Conservation (phyloP, 441 rosid genomes). For the Aleurites moluccanus region DNA sequence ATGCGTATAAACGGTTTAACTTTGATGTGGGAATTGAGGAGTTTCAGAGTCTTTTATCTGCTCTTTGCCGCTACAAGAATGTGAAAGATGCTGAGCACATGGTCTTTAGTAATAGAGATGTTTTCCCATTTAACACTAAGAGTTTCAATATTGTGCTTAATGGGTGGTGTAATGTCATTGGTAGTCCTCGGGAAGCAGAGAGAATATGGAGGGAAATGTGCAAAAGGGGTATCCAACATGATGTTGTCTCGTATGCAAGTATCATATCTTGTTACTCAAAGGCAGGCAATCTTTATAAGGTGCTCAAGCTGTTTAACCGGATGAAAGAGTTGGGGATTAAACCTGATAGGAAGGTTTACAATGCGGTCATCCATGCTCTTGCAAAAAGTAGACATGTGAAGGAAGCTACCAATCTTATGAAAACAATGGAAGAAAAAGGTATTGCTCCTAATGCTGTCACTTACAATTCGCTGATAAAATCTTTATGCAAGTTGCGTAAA, state of each 20-base stretch:
- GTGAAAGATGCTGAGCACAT: slow-evolving; percentile 94
- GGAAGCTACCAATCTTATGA: slow-evolving; percentile 63
- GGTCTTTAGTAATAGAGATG: slow-evolving; percentile 67
- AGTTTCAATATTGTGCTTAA: slow-evolving; percentile 84
- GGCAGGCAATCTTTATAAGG: slow-evolving; percentile 61
- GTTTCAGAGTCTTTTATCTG: slow-evolving; percentile 86
- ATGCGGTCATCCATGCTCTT: slow-evolving; percentile 78
- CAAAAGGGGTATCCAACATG: slow-evolving; percentile 53
- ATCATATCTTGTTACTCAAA: slow-evolving; percentile 83
- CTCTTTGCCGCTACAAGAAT: slow-evolving; percentile 89
- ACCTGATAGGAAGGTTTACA: slow-evolving; percentile 84
- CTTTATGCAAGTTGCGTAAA: slow-evolving; percentile 67
- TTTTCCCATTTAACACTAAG: slow-evolving; percentile 66
- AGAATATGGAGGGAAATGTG: slow-evolving; percentile 88
- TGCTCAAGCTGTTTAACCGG: slow-evolving; percentile 59
- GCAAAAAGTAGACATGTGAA: slow-evolving; percentile 67
- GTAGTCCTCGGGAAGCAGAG: slow-evolving; percentile 76
- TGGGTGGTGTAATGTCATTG: slow-evolving; percentile 88
- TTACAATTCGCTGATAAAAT: slow-evolving; percentile 79
- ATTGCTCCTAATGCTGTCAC: slow-evolving; percentile 65
- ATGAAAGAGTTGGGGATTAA: slow-evolving; percentile 62
- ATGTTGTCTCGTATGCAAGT: slow-evolving; percentile 72
- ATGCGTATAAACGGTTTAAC: slow-evolving; percentile 62
- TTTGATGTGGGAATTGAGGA: slow-evolving; percentile 70
- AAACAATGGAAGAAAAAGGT: slow-evolving; percentile 75